Conservation (phyloP, 495 filamentous ascomycete genomes). For the Penicillium samsonianum region DNA sequence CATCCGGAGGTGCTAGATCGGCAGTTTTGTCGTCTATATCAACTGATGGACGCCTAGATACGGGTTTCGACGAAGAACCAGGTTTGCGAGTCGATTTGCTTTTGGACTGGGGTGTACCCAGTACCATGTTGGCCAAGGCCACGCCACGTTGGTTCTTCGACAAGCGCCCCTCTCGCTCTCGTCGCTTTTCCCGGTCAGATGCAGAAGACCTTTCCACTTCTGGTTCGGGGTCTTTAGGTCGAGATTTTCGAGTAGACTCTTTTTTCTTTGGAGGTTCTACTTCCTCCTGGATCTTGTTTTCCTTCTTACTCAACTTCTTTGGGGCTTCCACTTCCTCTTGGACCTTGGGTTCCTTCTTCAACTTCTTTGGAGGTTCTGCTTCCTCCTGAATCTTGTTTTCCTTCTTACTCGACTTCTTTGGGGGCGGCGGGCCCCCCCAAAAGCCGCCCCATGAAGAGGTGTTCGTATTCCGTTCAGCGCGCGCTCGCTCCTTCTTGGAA, state of each 20-base stretch:
- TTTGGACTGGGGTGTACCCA: conserved; percentile 49
- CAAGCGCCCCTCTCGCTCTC: conserved; percentile 36
- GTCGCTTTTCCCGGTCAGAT: conserved; percentile 56
- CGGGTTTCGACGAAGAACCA: conserved; percentile 32
- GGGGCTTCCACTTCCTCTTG: conserved; percentile 34
- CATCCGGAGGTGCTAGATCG: conserved; percentile 56
- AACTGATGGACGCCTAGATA: conserved; percentile 51
- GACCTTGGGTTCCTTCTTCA: conserved; percentile 43
- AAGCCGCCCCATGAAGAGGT: conserved; percentile 60
- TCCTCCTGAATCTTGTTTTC: conserved; percentile 42
- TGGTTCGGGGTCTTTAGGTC: conserved; percentile 45
- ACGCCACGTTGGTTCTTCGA: conserved; percentile 49
- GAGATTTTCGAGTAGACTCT: conserved; percentile 29
- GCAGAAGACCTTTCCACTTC: conserved; percentile 55
- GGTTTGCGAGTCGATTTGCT: conserved; percentile 52
- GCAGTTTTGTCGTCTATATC: conserved; percentile 48
- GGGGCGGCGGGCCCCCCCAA: conserved; percentile 54
- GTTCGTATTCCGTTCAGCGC: conserved; percentile 51
- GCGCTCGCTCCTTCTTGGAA: conserved; percentile 60
- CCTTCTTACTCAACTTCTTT: conserved; percentile 49
- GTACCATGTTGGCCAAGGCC: conserved; percentile 54
- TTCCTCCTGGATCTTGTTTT: conserved; percentile 40
- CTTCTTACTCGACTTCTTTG: conserved; percentile 47
- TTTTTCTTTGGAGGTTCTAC: conserved; percentile 26
- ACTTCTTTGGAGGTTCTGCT: conserved; percentile 53